Percentiles rank a stretch among this genome's conserved stretches.
Evolutionary conservation across 176 grass and related monocot species (phyloP).

Genomic region (Rhipidocladum racemiflorum): DNA sequence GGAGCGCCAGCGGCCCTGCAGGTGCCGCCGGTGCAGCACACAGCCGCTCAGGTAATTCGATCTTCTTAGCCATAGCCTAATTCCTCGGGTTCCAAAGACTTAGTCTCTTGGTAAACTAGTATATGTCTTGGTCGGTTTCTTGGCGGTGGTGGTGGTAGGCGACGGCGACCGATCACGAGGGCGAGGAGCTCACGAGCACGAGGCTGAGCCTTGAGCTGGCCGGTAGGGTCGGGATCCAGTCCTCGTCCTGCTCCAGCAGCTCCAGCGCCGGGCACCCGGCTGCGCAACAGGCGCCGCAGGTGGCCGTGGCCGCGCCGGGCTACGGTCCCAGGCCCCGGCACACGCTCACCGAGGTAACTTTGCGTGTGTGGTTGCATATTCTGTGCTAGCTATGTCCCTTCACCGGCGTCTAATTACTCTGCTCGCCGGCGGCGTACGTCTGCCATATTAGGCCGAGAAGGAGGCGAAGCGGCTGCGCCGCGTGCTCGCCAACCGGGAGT

Average conservation of each 20-base stretch:
- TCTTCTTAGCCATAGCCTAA: no score
- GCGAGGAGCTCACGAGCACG: slow-evolving; percentile 37
- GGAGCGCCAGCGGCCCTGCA: neutral
- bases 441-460: slow-evolving; percentile 53
- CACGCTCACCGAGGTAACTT: slow-evolving; percentile 67
- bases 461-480: slow-evolving; percentile 75
- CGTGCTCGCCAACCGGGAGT: slow-evolving; percentile 83
- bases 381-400: neutral
- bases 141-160: neutral
- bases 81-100: neutral
- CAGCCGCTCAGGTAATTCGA: neutral
- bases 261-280: slow-evolving; percentile 20
- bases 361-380: neutral
- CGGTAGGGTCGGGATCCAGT: slow-evolving; percentile 49
- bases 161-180: neutral
- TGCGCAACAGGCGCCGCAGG: neutral
- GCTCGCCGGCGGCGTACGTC: no score
- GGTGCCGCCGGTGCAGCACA: neutral
- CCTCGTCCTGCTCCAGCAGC: slow-evolving; percentile 37
- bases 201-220: slow-evolving; percentile 47
- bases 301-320: neutral
- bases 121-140: neutral
- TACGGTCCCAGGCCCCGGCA: slow-evolving; percentile 48
- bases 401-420: neutral
- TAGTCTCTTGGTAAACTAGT: neutral